phyloP scores from a whole-genome alignment of 352 stramenopile genomes.

The Globisporangium recalcitrans region DNA sequence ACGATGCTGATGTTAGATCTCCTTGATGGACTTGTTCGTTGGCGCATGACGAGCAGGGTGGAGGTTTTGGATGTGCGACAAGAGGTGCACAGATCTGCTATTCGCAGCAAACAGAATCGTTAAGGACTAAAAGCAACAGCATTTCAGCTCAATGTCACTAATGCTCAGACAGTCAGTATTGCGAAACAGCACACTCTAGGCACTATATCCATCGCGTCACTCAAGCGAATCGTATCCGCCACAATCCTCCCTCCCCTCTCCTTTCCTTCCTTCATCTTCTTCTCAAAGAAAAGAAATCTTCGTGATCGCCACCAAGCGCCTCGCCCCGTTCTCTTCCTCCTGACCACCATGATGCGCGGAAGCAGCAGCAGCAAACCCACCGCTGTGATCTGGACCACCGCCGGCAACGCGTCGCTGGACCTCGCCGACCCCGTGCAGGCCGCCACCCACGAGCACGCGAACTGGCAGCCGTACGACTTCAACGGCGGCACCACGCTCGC shows the following conservation, averaged over 20 bases:
- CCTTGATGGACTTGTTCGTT: slow-evolving; percentile 28
- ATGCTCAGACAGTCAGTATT: neutral
- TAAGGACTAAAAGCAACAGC: too few relatives aligned
- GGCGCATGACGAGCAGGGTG: slow-evolving; percentile 19
- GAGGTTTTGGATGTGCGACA: slow-evolving; percentile 56
- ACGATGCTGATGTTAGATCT: slow-evolving; percentile 31
- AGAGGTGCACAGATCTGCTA: slow-evolving; percentile 17
- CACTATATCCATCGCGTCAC: neutral
- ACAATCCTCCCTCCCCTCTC: neutral
- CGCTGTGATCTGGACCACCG: slow-evolving; percentile 62
- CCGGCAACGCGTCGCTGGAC: slow-evolving; percentile 41
- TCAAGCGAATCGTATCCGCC: neutral
- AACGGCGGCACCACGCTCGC: slow-evolving; percentile 86
- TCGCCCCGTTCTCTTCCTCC: neutral
- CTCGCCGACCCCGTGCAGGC: slow-evolving; percentile 33
- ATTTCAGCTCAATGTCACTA: neutral
- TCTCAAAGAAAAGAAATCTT: slow-evolving; percentile 5
- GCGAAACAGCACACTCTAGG: neutral
- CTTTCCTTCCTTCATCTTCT: slow-evolving; percentile 3
- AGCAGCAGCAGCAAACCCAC: slow-evolving; percentile 31
- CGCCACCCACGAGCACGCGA: slow-evolving; percentile 33
- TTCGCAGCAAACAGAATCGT: too few relatives aligned
- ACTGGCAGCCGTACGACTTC: slow-evolving; percentile 84
- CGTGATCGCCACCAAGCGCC: neutral
- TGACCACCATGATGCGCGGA: slow-evolving; percentile 12